Percentiles rank a stretch among this genome's conserved stretches.
Conservation (phyloP, 805 yeast species). For the Clavispora phyllophila region DNA sequence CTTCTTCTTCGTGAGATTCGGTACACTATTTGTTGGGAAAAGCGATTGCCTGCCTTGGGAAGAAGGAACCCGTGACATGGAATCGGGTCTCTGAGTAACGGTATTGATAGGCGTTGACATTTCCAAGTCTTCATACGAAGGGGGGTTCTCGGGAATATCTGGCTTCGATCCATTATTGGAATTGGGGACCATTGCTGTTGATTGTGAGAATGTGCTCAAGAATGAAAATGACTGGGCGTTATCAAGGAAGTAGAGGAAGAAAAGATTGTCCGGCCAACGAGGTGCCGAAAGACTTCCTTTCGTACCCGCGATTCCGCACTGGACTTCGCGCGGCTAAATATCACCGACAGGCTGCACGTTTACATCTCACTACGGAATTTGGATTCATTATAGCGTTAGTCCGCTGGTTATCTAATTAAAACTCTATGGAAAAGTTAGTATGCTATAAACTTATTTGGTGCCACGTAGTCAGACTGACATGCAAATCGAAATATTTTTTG, state of each 20-base stretch:
- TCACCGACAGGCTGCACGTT: neutral
- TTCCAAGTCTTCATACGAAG: slow-evolving; percentile 19
- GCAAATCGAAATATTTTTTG: slow-evolving; percentile 32
- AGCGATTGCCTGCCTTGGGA: neutral
- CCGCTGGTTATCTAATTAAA: neutral
- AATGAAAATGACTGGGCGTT: neutral
- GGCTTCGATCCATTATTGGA: neutral
- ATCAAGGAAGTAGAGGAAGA: neutral
- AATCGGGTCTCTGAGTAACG: neutral
- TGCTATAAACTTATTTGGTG: slow-evolving; percentile 1
- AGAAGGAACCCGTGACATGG: neutral
- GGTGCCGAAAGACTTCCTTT: neutral
- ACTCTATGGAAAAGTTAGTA: neutral
- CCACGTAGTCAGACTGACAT: slow-evolving; percentile 35
- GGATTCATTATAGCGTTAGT: neutral
- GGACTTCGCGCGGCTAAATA: neutral
- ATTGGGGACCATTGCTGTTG: neutral
- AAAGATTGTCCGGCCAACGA: neutral
- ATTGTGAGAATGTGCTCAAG: neutral
- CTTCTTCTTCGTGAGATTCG: slow-evolving; percentile 3
- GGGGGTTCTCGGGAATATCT: slow-evolving; percentile 15
- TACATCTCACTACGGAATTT: neutral
- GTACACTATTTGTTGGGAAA: neutral
- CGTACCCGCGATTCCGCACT: neutral
- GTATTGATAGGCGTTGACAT: slow-evolving; percentile 2